These are phyloP conservation scores for Colletotrichum cereale DNA, from an alignment of 2,329 filamentous ascomycete species.

Conservation along the genomic window DNA sequence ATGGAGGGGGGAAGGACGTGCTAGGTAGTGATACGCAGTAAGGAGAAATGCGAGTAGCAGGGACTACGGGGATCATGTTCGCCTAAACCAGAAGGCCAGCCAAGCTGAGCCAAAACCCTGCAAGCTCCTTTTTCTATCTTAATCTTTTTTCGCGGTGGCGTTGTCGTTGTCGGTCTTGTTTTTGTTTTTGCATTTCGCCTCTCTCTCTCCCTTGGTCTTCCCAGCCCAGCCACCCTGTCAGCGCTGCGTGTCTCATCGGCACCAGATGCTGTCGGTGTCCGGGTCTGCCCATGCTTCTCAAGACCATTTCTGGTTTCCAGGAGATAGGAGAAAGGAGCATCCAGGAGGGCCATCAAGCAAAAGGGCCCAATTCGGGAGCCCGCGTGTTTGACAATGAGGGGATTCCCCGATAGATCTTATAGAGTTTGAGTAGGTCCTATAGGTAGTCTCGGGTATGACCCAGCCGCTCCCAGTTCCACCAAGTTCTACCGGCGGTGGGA, in stretches of 20 bases:
- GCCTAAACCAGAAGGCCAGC: constrained; percentile 21
- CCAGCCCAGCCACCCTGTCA: not conserved
- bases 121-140: constrained; percentile 8
- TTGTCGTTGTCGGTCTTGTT: not conserved
- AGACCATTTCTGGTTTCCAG: not conserved
- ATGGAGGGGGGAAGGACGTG: not conserved
- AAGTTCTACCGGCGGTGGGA: not conserved
- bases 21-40: no score
- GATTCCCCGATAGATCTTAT: constrained; percentile 10
- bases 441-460: not conserved
- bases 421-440: not conserved
- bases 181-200: not conserved
- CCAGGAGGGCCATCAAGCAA: constrained; percentile 17
- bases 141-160: not conserved
- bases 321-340: not conserved
- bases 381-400: constrained; percentile 3
- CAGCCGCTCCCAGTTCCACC: constrained; percentile 7
- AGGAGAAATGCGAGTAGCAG: constrained; percentile 6
- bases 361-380: not conserved
- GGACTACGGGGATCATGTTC: constrained; percentile 12
- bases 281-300: constrained; percentile 20
- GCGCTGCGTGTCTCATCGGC: constrained; percentile 1
- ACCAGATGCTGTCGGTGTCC: not conserved
- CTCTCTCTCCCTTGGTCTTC: not conserved
- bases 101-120: constrained; percentile 6